Evolutionary conservation across 495 filamentous ascomycete genomes (phyloP).

Genomic region (Amphirosellinia nigrospora): DNA sequence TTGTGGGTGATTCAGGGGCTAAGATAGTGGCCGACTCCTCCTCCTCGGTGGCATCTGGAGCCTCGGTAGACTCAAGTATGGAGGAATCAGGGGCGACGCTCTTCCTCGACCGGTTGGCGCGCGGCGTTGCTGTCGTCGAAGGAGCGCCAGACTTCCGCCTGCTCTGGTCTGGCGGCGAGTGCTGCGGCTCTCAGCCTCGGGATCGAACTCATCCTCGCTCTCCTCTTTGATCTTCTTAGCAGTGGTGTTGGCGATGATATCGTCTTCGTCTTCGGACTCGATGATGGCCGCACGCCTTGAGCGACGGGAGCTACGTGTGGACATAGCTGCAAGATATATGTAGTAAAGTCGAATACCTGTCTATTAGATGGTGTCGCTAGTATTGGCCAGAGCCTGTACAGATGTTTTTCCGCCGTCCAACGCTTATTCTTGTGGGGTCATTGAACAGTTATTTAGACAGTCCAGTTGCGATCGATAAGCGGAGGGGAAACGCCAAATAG

Average conservation of each 20-base stretch:
- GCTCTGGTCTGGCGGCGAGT: constrained; percentile 49
- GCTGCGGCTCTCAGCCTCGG: constrained; percentile 52
- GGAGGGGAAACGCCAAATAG: constrained; percentile 17
- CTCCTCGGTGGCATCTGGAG: constrained; percentile 63
- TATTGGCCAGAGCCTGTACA: neutral
- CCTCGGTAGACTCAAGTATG: constrained; percentile 21
- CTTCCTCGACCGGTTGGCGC: constrained; percentile 53
- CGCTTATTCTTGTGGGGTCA: no score
- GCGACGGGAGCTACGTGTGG: constrained; percentile 76
- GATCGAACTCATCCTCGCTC: constrained; percentile 81
- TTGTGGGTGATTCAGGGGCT: constrained; percentile 67
- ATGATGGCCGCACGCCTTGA: constrained; percentile 71
- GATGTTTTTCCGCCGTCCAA: neutral
- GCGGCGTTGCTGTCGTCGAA: constrained; percentile 31
- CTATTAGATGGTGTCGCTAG: neutral
- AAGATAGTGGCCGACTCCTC: constrained; percentile 55
- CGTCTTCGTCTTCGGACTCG: constrained; percentile 77
- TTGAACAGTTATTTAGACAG: neutral
- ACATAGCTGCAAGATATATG: constrained; percentile 49
- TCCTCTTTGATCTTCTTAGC: constrained; percentile 63
- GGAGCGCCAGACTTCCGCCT: constrained; percentile 62
- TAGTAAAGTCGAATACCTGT: neutral
- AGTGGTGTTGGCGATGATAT: constrained; percentile 63
- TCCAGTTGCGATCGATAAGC: constrained; percentile 12
- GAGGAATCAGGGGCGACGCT: constrained; percentile 40